phyloP scores from a whole-genome alignment of 257 asterid genomes.

The Solanum commersonii region DNA sequence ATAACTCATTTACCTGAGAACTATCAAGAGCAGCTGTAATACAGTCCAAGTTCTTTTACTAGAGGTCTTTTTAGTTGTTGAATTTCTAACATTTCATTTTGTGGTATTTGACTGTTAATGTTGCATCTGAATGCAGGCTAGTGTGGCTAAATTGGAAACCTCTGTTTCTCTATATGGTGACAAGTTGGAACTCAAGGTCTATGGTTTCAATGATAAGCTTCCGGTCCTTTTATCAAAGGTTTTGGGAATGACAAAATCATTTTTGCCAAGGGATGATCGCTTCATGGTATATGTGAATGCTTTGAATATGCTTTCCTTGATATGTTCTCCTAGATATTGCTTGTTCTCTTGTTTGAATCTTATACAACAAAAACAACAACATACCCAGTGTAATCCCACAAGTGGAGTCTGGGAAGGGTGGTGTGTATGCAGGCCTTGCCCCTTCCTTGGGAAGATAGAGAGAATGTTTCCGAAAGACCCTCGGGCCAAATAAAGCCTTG shows the following conservation, averaged over 20 bases:
- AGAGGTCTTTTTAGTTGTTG: neutral
- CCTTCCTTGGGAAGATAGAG: neutral
- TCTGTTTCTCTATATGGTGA: conserved; percentile 83
- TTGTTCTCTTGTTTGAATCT: neutral
- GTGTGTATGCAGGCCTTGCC: neutral
- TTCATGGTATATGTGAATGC: conserved; percentile 49
- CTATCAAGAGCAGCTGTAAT: neutral
- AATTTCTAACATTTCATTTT: neutral
- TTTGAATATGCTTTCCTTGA: neutral
- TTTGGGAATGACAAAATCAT: conserved; percentile 59
- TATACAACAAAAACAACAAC: neutral
- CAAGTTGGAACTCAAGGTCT: conserved; percentile 84
- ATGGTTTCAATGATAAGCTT: conserved; percentile 96
- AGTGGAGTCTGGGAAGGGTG: neutral
- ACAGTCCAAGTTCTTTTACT: neutral
- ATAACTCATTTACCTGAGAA: neutral
- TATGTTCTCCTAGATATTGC: neutral
- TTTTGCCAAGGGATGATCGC: conserved; percentile 79
- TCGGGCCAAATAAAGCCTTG: neutral
- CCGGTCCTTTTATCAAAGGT: conserved; percentile 73
- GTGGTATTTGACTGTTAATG: neutral
- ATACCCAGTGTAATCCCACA: neutral
- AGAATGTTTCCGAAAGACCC: neutral
- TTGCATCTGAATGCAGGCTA: conserved; percentile 54
- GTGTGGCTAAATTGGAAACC: conserved; percentile 88